These are phyloP conservation scores for Pyropia yezoensis DNA, from an alignment of 23 red algal genomes.

Conservation along the genomic window DNA sequence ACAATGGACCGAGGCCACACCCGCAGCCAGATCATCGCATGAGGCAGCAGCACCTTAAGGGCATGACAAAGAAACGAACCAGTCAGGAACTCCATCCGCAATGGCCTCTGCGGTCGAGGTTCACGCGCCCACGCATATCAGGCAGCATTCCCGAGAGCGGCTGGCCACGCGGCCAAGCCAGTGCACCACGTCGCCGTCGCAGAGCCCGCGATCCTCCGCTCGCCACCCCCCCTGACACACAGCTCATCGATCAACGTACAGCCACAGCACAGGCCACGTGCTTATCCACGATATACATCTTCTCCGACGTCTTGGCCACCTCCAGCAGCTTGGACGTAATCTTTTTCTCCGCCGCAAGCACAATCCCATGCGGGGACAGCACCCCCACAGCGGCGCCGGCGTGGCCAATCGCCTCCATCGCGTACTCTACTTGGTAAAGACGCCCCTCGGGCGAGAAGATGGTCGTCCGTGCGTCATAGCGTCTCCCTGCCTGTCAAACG, in stretches of 20 bases:
- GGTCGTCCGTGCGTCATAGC: slow-evolving; percentile 45
- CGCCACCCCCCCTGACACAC: too few relatives aligned
- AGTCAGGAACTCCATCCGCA: neutral
- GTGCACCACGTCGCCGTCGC: too few relatives aligned
- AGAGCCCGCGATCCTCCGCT: too few relatives aligned
- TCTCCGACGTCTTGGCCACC: slow-evolving; percentile 79
- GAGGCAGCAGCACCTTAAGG: neutral
- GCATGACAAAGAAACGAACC: neutral
- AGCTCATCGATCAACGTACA: neutral
- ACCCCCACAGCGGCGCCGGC: slow-evolving; percentile 91
- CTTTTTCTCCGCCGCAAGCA: slow-evolving; percentile 90
- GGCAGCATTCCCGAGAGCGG: too few relatives aligned
- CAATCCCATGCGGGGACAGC: slow-evolving; percentile 75
- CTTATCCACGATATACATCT: slow-evolving; percentile 97
- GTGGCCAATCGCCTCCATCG: slow-evolving; percentile 98
- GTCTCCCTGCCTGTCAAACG: neutral
- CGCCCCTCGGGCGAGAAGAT: slow-evolving; percentile 96
- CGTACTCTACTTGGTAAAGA: slow-evolving; percentile 98
- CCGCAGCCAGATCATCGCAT: neutral
- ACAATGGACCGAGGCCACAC: neutral
- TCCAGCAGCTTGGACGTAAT: slow-evolving; percentile 96
- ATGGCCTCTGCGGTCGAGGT: too few relatives aligned
- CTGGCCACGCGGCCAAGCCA: too few relatives aligned
- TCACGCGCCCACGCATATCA: too few relatives aligned
- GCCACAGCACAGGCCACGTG: slow-evolving; percentile 95